Conservation (phyloP, 2,329 filamentous ascomycete genomes). For the Cladosporium sp. region DNA sequence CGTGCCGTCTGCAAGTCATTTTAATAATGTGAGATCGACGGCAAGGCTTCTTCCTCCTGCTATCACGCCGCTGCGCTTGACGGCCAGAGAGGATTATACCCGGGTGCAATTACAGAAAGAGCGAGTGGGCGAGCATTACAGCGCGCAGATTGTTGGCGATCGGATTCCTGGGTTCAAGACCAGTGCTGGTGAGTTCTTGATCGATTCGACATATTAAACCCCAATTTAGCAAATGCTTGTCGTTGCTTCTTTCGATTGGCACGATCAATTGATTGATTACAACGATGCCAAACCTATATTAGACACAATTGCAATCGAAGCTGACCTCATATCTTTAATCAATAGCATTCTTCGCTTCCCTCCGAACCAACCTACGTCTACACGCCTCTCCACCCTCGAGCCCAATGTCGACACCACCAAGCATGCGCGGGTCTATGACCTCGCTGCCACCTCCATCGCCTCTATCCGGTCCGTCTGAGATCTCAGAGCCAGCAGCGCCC, state of each 20-base stretch:
- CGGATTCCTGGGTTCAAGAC: constrained; percentile 34
- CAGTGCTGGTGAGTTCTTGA: constrained; percentile 30
- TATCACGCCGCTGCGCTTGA: not conserved
- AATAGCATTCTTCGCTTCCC: constrained; percentile 76
- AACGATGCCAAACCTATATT: not conserved
- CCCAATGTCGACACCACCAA: constrained; percentile 62
- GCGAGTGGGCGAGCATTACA: constrained; percentile 19
- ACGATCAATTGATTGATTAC: not conserved
- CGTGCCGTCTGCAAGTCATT: not conserved
- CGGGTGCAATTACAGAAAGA: constrained; percentile 29
- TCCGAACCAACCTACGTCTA: constrained; percentile 75
- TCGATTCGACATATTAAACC: not conserved
- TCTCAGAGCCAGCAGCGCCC: constrained; percentile 22
- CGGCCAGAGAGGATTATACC: constrained; percentile 23
- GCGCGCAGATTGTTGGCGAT: constrained; percentile 26
- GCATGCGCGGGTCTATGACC: constrained; percentile 40
- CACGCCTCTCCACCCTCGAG: constrained; percentile 53
- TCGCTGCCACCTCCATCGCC: constrained; percentile 51
- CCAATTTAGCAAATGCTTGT: constrained; percentile 3
- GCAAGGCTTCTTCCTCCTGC: not conserved
- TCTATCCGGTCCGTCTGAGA: constrained; percentile 32
- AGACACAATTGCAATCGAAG: not conserved
- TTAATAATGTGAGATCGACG: not conserved
- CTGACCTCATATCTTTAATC: not conserved
- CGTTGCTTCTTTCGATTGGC: not conserved